Base-by-base conservation (phyloP, 192 early-diverging fungal species). In the Umbelopsis isabellina region DNA sequence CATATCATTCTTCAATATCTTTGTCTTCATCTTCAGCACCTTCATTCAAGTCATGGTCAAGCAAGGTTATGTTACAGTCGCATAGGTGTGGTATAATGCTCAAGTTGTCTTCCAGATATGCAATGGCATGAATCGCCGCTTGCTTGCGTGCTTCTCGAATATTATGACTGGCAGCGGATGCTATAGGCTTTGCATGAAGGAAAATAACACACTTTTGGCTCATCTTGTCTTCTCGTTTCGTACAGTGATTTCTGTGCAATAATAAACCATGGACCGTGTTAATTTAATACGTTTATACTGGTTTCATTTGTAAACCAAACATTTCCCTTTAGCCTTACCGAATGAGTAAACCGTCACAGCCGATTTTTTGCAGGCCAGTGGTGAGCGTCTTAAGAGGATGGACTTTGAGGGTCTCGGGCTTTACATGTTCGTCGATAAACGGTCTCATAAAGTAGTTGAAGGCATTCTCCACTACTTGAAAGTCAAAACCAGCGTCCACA, bases 401-500 rank as follows among this genome's bases (percentile, higher is more conserved):
- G n/a, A 77, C 64, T 69, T 73, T 72, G 61, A 87, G 67, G 1
- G 75, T 75, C 4, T 84, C 77, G 7, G 78, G 73, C 6, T 77
- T 77, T 15, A 87, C 65, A 70, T 87, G 82, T 0, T 71, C 65
- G 23, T 78, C 75, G 9, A 85, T 25, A 13, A 83, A 64, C 2
- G 84, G 82, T 48, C 55, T 23, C 11, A 85, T 74, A 65, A 75
- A 79, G 4, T 55, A 51, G 4, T 35, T 23, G 30, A 83, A 92
- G 9, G 85, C 49, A 9, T 72, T 61, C 15, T 80, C 65, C 5
- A 82, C 85, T 2, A 82, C 79, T 0, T 82, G 80, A 55, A 86
- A 65, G 68, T 90, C 75, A 76, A 93, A 94, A 1, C 84, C 85
- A 44, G 88, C 87, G 75, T 98, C 96, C 20, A 96, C 85, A 73